Percentiles rank a stretch among this genome's conserved stretches.
phyloP scores from a whole-genome alignment of 1,139 yeast genomes.

The Candida pseudocylindracea region DNA sequence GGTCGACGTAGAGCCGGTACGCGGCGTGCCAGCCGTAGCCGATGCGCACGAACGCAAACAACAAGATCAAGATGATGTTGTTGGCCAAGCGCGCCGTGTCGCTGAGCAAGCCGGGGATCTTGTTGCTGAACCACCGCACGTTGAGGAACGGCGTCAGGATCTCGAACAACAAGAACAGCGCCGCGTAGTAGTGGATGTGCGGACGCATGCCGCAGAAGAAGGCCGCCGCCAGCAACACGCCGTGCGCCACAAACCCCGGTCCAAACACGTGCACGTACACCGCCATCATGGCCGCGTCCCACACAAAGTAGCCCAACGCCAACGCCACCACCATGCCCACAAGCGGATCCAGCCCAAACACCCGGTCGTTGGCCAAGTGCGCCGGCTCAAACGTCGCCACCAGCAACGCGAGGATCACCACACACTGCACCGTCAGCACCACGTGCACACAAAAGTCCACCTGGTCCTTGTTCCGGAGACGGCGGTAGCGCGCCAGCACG shows the following conservation, averaged over 20 bases:
- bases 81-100: constrained; percentile 33
- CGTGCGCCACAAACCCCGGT: constrained; percentile 67
- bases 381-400: constrained; percentile 35
- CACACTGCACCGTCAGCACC: constrained; percentile 69
- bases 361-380: constrained; percentile 5
- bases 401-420: constrained; percentile 23
- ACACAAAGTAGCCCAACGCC: constrained; percentile 70
- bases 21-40: constrained; percentile 80
- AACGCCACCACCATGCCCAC: constrained; percentile 48
- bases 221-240: constrained; percentile 59
- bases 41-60: constrained; percentile 62
- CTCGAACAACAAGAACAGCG: constrained; percentile 71
- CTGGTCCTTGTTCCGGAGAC: constrained; percentile 20
- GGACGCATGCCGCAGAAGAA: constrained; percentile 31
- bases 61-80: constrained; percentile 42
- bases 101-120: constrained; percentile 39
- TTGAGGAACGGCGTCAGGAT: constrained; percentile 85
- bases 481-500: constrained; percentile 12
- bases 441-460: constrained; percentile 75
- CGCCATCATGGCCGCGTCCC: constrained; percentile 63
- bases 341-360: too few species aligned
- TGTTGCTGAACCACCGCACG: constrained; percentile 74
- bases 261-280: constrained; percentile 49
- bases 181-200: constrained; percentile 51
- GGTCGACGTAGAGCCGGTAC: constrained; percentile 6